A percentile compares a stretch with the other conserved stretches of the same genome.
Conservation (phyloP, 441 rosid species). For the Erysimum cheiri region DNA sequence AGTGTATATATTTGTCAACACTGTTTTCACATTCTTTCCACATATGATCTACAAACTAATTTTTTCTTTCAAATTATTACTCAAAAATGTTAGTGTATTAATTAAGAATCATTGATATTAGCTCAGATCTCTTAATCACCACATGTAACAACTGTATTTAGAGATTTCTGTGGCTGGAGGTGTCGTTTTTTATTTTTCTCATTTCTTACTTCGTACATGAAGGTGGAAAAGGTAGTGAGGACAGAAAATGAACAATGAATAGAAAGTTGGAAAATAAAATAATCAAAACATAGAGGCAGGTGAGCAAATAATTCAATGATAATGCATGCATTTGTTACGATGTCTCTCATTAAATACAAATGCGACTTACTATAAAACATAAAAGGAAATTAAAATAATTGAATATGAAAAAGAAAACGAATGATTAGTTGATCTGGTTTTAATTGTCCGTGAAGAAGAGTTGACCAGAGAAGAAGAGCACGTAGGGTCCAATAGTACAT, state of each 20-base stretch:
- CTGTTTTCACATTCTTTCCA: not conserved
- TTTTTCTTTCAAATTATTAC: too few relatives aligned
- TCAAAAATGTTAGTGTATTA: too few relatives aligned
- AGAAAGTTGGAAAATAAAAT: not conserved
- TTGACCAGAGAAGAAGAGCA: slow-evolving; percentile 3
- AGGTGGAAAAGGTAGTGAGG: not conserved
- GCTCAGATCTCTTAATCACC: not conserved
- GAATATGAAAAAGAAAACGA: not conserved
- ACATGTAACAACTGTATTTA: slow-evolving; percentile 21
- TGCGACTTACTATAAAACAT: slow-evolving; percentile 2
- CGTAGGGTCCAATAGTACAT: slow-evolving; percentile 33
- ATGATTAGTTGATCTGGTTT: slow-evolving; percentile 34
- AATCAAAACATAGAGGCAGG: not conserved
- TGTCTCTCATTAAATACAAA: slow-evolving; percentile 24
- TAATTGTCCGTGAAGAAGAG: slow-evolving; percentile 3
- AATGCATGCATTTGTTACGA: slow-evolving; percentile 28
- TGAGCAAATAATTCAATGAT: slow-evolving; percentile 23
- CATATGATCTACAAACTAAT: not conserved
- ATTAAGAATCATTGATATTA: not conserved
- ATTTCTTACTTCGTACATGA: not conserved
- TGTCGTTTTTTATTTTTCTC: not conserved
- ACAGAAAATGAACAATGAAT: not conserved
- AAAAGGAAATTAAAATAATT: not conserved
- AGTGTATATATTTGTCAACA: not conserved
- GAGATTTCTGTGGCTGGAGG: slow-evolving; percentile 9